phyloP scores from a whole-genome alignment of 441 rosid species.

The Gossypium gossypioides region DNA sequence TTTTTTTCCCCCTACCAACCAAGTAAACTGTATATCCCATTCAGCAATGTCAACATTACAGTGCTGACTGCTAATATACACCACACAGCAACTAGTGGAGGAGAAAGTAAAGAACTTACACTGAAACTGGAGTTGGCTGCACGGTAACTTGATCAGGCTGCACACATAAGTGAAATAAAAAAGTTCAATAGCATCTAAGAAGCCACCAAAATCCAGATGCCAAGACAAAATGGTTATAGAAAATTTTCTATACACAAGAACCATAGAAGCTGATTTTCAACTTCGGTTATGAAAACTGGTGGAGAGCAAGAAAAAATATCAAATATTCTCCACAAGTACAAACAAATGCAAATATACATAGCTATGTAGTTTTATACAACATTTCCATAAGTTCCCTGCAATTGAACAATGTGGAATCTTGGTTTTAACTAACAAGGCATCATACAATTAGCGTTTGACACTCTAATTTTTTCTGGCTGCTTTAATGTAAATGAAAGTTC shows the following conservation, averaged over 20 bases:
- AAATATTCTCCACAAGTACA: background rate
- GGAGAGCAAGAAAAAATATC: background rate
- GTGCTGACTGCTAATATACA: background rate
- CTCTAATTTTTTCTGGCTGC: background rate
- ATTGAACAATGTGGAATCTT: background rate
- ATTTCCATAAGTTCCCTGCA: background rate
- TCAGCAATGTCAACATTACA: background rate
- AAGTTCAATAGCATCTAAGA: conserved; percentile 1
- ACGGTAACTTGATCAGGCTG: conserved; percentile 63
- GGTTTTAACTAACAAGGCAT: background rate
- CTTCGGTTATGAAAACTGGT: background rate
- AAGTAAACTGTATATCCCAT: background rate
- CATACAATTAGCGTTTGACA: background rate
- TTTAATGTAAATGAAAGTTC: background rate
- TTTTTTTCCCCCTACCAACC: background rate
- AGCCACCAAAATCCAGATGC: background rate
- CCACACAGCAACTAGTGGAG: background rate
- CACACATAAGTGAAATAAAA: conserved; percentile 23
- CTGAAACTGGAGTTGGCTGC: conserved; percentile 78
- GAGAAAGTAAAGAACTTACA: conserved; percentile 45
- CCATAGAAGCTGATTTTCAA: background rate
- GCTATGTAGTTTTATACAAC: background rate
- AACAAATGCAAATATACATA: background rate
- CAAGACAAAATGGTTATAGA: background rate
- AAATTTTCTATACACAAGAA: background rate